Base-by-base conservation (phyloP, 495 filamentous ascomycete species). In the Lindgomyces ingoldianus region DNA sequence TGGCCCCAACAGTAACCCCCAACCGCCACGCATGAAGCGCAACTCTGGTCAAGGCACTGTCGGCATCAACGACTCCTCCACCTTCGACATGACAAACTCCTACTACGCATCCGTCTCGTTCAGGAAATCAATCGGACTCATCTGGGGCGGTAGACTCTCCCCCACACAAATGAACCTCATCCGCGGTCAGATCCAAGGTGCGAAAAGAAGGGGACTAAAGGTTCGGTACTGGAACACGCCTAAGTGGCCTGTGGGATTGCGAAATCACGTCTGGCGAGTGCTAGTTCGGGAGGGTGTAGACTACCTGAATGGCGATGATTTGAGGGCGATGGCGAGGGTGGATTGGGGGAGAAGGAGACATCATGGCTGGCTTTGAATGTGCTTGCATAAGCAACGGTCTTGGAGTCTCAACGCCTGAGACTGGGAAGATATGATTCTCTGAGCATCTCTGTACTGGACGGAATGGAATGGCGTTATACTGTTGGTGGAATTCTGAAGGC, bases 101-200 rank as follows among this genome's bases (percentile, higher is more conserved):
- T 76, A 76, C 58, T 79, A 79, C 66, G 79, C 77, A 6, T 74
- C 72, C 19, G 65, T 59, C 16, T 50, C 57, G 30, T 81, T 81
- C 64, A 24, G n/a, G 4, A 49, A 36, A 8, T 49, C 59, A 11
- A 74, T 82, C 44, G 79, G 80, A 0, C 44, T 69, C 9, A 65
- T 76, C 11, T 72, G 70, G 42, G 59, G 72, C 8, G 72, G 75
- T 0, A 57, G 70, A 1, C 65, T 81, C 12, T 29, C 68, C 0
- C 26, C 29, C 19, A 39, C 8, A 3, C 71, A 73, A 59, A 49
- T 62, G 16, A 19, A 59, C 11, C 49, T 58, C n/a, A 60, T 71
- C 22, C 59, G 65, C 8, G 60, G 62, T 3, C 62, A 70, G 56
- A 60, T 73, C 41, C 24, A 53, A 12, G 62, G 55, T 16, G 69